These are phyloP conservation scores for Fusarium hainanense DNA, from an alignment of 2,329 filamentous ascomycete species.

Conservation along the genomic window DNA sequence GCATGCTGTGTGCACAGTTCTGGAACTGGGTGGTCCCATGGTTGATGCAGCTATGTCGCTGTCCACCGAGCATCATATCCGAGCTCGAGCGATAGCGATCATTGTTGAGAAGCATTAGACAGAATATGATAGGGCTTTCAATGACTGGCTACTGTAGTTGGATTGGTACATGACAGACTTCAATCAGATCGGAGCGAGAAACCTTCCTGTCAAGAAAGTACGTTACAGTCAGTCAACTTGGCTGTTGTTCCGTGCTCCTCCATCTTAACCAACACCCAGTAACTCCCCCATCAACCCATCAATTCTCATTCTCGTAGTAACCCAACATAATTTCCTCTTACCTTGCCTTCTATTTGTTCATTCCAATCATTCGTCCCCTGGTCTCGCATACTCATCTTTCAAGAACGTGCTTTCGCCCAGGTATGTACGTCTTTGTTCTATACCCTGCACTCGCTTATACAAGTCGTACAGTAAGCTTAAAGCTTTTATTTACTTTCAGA, in stretches of 20 bases:
- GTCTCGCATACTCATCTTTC: fast-evolving
- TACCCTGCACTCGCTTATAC: not conserved
- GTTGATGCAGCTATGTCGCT: too few relatives aligned
- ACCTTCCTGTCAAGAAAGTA: too few relatives aligned
- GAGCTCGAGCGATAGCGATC: too few relatives aligned
- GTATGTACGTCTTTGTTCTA: not conserved
- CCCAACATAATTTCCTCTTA: fast-evolving
- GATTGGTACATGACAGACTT: too few relatives aligned
- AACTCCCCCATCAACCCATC: not conserved
- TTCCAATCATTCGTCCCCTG: too few relatives aligned
- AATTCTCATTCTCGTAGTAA: not conserved
- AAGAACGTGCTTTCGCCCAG: not conserved
- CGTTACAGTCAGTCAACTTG: too few relatives aligned
- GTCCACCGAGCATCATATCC: too few relatives aligned
- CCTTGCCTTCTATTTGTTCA: fast-evolving
- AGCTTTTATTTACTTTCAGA: not conserved
- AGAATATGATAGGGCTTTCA: not conserved
- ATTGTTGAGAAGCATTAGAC: not conserved
- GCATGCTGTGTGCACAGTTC: too few relatives aligned
- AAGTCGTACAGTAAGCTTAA: not conserved
- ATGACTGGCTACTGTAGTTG: too few relatives aligned
- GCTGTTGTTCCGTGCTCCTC: too few relatives aligned
- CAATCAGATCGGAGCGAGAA: too few relatives aligned
- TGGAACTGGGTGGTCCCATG: too few relatives aligned
- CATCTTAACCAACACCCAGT: not conserved